Evolutionary conservation across 192 early-diverging fungal genomes (phyloP), one percentile per base, ranked within the genome.

Genomic region (Coemansia sp.): DNA sequence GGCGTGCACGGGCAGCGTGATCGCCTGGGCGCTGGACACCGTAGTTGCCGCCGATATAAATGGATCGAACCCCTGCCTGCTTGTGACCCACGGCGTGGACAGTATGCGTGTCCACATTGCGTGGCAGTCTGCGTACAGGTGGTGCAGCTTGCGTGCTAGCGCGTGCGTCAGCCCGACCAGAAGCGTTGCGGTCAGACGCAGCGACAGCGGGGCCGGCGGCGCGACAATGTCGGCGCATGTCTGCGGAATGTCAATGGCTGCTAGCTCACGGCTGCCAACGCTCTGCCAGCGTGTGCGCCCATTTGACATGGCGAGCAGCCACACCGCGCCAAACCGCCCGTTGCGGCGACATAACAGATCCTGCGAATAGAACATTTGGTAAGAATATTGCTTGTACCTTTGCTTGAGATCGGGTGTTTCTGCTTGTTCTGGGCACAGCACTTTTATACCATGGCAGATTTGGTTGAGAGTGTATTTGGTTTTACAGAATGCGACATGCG

Each of bases 311-410:
- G 64, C 74, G 6, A 76, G 54, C 33, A 76, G 49, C 73, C 73
- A 76, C 7, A 76, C 56, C 28, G 46, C 54, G 46, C 67, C 67
- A 60, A 70, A 77, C 24, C 56, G 60, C 8, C 64, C 56, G 3
- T 50, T 54, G 43, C 68, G 74, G 29, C 60, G 58, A 22, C 59
- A 62, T 22, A 77, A 68, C 22, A 77, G 60, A 44, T 70, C 68
- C 16, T 77, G 64, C 25, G 74, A 77, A 56, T 71, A 77, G 22
- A 77, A 77, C 74, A 77, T 77, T 38, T 10, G 16, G 30, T 5
- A 30, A 22, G 19, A 14, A 22, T 7, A 24, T 43, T 33, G 40
- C 54, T n/a, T n/a, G n/a, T n/a, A n/a, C n/a, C n/a, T n/a, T n/a
- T n/a, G n/a, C n/a, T n/a, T n/a, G n/a, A n/a, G n/a, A n/a, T n/a